Base-by-base conservation (phyloP, 2,329 filamentous ascomycete species). In the Botryotinia convoluta region DNA sequence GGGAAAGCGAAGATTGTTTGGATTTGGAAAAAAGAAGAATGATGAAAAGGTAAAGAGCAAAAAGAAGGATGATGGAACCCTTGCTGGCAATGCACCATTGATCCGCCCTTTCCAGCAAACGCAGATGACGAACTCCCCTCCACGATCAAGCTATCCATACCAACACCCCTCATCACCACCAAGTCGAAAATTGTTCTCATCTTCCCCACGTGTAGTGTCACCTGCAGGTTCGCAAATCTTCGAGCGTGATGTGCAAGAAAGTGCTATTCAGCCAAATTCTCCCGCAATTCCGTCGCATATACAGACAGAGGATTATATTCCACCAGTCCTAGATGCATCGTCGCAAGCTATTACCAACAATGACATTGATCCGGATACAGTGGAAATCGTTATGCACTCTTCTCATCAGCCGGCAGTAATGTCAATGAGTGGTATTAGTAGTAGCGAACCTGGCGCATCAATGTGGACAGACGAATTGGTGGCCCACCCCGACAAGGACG, bases 221-320 rank as follows among this genome's bases (percentile, higher is more conserved):
- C 93, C 95, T 22, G 93, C 94, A 18, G 87, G 88, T 42, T 91
- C 90, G 7, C 90, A 91, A 78, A 98, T 98, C 79, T 98, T 98
- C 81, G 95, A 98, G 85, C 92, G 95, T 79, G 93, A 95, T 81
- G 95, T 98, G 37, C 95, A 98, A 82, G 95, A 98, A 79, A 89
- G 89, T 79, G 85, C 88, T 44, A 83, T 89, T n/a, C 84, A 88
- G 59, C 92, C 94, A 74, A 90, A 88, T 75, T 95, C 93, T 4
- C 91, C 93, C 0, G 93, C 93, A n/a, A 96, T 98, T 75, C 95
- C 95, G 4, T 91, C 93, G 12, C 95, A 98, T 80, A 97, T 98
- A 79, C 90, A 95, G 78, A 97, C 94, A 12, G 95, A 98, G 82
- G 95, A 98, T 83, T 89, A 95, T 81, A 98, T 98, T 77, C 95